These are phyloP conservation scores for Plantago lanceolata DNA, from an alignment of 305 asterid species.

Conservation along the genomic window DNA sequence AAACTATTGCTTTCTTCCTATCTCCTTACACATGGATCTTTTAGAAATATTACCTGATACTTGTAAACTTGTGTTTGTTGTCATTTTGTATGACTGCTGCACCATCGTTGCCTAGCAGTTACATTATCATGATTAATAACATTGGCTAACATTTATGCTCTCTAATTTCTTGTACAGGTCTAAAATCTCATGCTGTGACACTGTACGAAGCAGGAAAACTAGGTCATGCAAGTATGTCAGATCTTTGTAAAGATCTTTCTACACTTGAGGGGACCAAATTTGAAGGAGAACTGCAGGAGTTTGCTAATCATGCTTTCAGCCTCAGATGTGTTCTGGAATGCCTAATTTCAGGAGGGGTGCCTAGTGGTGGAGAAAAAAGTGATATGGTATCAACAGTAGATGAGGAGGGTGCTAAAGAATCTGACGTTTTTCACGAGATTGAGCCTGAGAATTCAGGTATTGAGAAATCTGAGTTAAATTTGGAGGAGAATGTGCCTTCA, in stretches of 20 bases:
- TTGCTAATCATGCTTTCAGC: conserved; percentile 98
- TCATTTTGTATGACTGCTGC: conserved; percentile 12
- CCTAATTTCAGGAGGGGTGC: conserved; percentile 79
- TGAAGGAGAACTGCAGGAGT: conserved; percentile 98
- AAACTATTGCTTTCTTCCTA: background rate
- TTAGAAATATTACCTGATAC: background rate
- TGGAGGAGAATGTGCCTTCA: conserved; percentile 31
- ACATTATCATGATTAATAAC: conserved; percentile 16
- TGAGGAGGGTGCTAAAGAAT: conserved; percentile 39
- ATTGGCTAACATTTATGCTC: conserved; percentile 14
- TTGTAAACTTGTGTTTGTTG: conserved; percentile 8
- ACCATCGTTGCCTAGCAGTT: conserved; percentile 14
- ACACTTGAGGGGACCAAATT: conserved; percentile 90
- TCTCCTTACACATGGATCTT: background rate
- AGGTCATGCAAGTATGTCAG: conserved; percentile 79
- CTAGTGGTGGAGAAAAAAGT: conserved; percentile 39
- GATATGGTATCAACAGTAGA: conserved; percentile 32
- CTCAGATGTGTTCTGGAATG: conserved; percentile 90
- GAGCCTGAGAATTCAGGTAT: conserved; percentile 31
- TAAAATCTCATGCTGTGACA: conserved; percentile 95
- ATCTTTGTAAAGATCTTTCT: conserved; percentile 87
- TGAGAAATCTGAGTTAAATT: conserved; percentile 29
- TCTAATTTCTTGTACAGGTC: conserved; percentile 48
- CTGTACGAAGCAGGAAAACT: conserved; percentile 98
- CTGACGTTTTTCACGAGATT: conserved; percentile 33